Evolutionary conservation across 2,329 filamentous ascomycete species (phyloP).

Genomic region (Venturia carpophila): DNA sequence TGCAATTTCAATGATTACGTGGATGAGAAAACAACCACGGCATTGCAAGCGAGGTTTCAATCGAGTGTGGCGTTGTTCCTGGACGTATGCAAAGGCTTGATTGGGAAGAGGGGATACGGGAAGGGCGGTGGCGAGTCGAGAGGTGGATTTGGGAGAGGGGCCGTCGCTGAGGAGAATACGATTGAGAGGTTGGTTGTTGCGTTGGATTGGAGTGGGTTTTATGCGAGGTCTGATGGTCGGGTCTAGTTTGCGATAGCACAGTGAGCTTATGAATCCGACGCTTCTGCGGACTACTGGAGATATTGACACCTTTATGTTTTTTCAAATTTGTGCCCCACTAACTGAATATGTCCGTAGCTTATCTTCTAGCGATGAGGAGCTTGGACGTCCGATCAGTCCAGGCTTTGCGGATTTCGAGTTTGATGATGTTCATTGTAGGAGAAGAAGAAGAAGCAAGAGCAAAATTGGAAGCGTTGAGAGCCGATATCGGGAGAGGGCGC

Average conservation of each 20-base stretch:
- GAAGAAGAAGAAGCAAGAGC: no score
- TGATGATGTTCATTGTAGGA: no score
- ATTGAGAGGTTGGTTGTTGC: conserved; percentile 61
- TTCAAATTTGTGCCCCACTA: no score
- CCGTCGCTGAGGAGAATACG: conserved; percentile 45
- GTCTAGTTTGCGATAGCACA: neutral
- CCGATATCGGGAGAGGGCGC: no score
- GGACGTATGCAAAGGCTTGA: conserved; percentile 59
- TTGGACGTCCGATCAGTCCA: no score
- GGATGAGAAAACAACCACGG: conserved; percentile 31
- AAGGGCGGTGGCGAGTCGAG: conserved; percentile 24
- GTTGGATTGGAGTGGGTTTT: conserved; percentile 65
- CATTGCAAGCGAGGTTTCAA: conserved; percentile 57
- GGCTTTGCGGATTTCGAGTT: no score
- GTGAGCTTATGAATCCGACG: no score
- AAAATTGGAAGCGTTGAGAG: no score
- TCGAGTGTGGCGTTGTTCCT: conserved; percentile 70
- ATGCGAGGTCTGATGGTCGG: neutral
- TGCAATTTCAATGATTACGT: conserved; percentile 23
- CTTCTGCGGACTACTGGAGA: no score
- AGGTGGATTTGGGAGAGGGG: conserved; percentile 28
- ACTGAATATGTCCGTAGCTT: no score
- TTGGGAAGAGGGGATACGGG: conserved; percentile 52
- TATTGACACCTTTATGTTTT: no score
- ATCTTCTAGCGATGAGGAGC: no score